Percentiles rank a stretch among this genome's conserved stretches.
These are phyloP conservation scores for Amoeboaphelidium protococcarum DNA, from an alignment of 371 early-diverging fungal genomes.

Conservation along the genomic window DNA sequence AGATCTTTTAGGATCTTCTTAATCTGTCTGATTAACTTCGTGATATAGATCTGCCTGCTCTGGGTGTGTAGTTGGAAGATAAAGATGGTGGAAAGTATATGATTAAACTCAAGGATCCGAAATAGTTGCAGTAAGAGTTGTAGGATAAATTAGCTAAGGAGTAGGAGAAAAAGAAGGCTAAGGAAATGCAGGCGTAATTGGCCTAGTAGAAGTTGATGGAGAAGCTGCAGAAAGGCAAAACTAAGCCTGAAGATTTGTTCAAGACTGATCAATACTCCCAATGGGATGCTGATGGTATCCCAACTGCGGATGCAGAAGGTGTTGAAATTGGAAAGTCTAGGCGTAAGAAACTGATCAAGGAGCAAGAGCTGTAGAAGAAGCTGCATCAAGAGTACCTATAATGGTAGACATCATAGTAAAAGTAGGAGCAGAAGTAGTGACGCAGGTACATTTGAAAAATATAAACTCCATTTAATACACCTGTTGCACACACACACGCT, in stretches of 20 bases:
- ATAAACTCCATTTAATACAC: too few species aligned
- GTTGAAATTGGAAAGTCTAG: conserved; percentile 51
- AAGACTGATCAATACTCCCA: conserved; percentile 30
- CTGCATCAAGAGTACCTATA: conserved; percentile 56
- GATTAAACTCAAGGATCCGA: conserved; percentile 40
- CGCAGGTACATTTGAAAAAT: too few species aligned
- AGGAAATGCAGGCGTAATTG: conserved; percentile 17
- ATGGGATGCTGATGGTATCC: conserved; percentile 68
- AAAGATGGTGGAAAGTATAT: conserved; percentile 67
- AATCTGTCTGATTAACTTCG: conserved; percentile 54
- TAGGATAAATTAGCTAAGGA: conserved; percentile 25
- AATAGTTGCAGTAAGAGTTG: conserved; percentile 18
- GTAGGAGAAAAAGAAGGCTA: conserved; percentile 30
- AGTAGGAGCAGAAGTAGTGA: neutral
- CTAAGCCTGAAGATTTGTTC: conserved; percentile 53
- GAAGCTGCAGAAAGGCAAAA: conserved; percentile 41
- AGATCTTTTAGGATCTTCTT: conserved; percentile 28
- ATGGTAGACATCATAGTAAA: neutral
- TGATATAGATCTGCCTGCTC: conserved; percentile 51
- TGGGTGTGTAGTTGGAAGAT: conserved; percentile 75
- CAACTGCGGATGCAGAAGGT: conserved; percentile 51
- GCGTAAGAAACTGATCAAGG: conserved; percentile 63
- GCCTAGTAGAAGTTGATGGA: conserved; percentile 31
- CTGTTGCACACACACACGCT: too few species aligned
- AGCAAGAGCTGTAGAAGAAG: conserved; percentile 51